These are phyloP conservation scores for Picochlorum sp. DNA, from an alignment of 139 green algal species.

Conservation along the genomic window DNA sequence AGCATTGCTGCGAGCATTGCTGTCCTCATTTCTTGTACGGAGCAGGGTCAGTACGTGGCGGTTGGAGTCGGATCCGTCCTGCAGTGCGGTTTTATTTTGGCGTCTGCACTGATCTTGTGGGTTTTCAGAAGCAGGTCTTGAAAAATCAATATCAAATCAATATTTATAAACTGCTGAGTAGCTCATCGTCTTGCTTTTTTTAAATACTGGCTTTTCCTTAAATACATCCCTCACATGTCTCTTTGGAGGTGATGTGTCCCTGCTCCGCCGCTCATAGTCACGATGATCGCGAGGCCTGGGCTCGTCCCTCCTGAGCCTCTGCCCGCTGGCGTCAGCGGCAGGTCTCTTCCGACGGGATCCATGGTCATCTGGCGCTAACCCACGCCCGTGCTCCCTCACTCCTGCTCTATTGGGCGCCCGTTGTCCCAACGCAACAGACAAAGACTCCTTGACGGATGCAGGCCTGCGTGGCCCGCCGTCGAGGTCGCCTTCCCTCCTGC, in stretches of 20 bases:
- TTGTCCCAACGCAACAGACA: slow-evolving; percentile 89
- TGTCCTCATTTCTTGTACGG: slow-evolving; percentile 21
- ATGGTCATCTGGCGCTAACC: slow-evolving; percentile 20
- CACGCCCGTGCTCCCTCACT: slow-evolving; percentile 52
- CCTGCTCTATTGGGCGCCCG: slow-evolving; percentile 76
- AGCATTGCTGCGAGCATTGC: slow-evolving; percentile 32
- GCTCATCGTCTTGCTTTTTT: too few species aligned
- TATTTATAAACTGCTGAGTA: too few species aligned
- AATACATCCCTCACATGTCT: slow-evolving; percentile 23
- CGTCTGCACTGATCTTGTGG: slow-evolving; percentile 26
- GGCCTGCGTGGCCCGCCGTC: slow-evolving; percentile 51
- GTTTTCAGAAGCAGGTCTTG: slow-evolving; percentile 15
- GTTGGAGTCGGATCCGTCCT: slow-evolving; percentile 35
- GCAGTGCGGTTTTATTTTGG: slow-evolving; percentile 35
- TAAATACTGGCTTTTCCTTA: slow-evolving; percentile 5
- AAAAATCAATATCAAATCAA: not conserved
- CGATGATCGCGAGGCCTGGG: not conserved
- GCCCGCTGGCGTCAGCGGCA: too few species aligned
- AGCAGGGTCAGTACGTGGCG: slow-evolving; percentile 7
- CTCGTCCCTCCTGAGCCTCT: too few species aligned
- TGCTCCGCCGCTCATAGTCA: not conserved
- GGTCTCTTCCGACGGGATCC: not conserved
- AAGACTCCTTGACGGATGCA: slow-evolving; percentile 82
- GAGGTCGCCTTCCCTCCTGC: slow-evolving; percentile 64
- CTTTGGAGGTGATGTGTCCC: not conserved